Evolutionary conservation across 345 rosid species (phyloP).

Genomic region (Noccaea bulbosa): DNA sequence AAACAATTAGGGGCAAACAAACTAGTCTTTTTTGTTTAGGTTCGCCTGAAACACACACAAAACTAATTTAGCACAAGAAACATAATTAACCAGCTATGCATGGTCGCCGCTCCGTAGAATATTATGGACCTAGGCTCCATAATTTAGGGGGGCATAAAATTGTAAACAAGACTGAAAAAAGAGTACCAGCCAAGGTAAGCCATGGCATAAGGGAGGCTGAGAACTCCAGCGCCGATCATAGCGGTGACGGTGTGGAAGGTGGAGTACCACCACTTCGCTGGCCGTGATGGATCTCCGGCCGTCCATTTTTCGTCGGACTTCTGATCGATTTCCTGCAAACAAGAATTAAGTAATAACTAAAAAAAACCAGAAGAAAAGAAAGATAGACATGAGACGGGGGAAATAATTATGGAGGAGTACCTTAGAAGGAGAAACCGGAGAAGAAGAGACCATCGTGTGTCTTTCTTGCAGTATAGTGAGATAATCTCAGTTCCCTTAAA

Average conservation of each 20-base stretch:
- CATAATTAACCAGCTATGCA: background rate
- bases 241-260: slow-evolving; percentile 93
- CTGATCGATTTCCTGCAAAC: slow-evolving; percentile 52
- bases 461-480: slow-evolving; percentile 24
- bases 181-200: slow-evolving; percentile 92
- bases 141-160: background rate
- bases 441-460: slow-evolving; percentile 60
- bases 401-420: slow-evolving; percentile 29
- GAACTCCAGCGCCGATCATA: slow-evolving; percentile 99
- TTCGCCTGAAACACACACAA: background rate
- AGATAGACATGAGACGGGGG: background rate
- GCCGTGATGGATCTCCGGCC: slow-evolving; percentile 60
- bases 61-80: background rate
- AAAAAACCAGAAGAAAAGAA: background rate
- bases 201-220: slow-evolving; percentile 95
- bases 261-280: slow-evolving; percentile 97
- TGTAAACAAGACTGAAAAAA: background rate
- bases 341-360: background rate
- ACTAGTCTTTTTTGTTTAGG: background rate
- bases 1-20: background rate
- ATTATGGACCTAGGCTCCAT: background rate
- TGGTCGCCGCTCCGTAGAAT: background rate
- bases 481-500: slow-evolving; percentile 15
- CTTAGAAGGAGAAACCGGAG: slow-evolving; percentile 57
- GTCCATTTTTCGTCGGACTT: slow-evolving; percentile 58